phyloP scores from a whole-genome alignment of 805 yeast genomes.

The Wickerhamiella brachini region DNA sequence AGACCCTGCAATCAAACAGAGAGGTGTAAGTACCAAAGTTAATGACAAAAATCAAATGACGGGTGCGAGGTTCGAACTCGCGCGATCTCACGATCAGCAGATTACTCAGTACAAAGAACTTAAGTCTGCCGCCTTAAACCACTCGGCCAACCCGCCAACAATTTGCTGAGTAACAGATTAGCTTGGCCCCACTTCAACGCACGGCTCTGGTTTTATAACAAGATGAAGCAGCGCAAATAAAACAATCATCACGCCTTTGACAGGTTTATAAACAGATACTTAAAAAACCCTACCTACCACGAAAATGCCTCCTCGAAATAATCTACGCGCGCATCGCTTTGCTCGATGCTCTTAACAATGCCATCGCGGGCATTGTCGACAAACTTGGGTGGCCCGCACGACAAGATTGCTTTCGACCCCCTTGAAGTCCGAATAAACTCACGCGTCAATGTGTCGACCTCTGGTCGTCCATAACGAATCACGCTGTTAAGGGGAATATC shows the following conservation, averaged over 20 bases:
- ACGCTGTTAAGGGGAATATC: constrained; percentile 2
- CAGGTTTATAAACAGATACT: neutral
- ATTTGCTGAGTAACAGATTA: neutral
- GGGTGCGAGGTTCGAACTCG: constrained; percentile 22
- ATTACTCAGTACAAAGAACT: constrained; percentile 9
- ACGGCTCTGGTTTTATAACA: too few relatives aligned
- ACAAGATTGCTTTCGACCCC: constrained; percentile 36
- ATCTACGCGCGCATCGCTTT: constrained; percentile 19
- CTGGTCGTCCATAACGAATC: constrained; percentile 16
- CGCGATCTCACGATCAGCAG: constrained; percentile 20
- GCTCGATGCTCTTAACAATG: constrained; percentile 19
- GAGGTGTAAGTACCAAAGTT: too few relatives aligned
- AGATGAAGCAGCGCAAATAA: too few relatives aligned
- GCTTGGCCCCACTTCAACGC: too few relatives aligned
- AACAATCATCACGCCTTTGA: neutral
- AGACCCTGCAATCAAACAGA: too few relatives aligned
- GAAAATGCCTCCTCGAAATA: constrained; percentile 27
- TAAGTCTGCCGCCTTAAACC: constrained; percentile 21
- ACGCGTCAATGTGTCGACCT: constrained; percentile 8
- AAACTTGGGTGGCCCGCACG: constrained; percentile 48
- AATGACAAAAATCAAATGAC: constrained; percentile 3
- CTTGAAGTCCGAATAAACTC: constrained; percentile 12
- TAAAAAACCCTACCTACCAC: constrained; percentile 16
- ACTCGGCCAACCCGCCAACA: constrained; percentile 18
- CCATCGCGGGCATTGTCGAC: constrained; percentile 41